phyloP scores from a whole-genome alignment of 768 basidiomycete genomes.

The Hypholoma sublateritium region DNA sequence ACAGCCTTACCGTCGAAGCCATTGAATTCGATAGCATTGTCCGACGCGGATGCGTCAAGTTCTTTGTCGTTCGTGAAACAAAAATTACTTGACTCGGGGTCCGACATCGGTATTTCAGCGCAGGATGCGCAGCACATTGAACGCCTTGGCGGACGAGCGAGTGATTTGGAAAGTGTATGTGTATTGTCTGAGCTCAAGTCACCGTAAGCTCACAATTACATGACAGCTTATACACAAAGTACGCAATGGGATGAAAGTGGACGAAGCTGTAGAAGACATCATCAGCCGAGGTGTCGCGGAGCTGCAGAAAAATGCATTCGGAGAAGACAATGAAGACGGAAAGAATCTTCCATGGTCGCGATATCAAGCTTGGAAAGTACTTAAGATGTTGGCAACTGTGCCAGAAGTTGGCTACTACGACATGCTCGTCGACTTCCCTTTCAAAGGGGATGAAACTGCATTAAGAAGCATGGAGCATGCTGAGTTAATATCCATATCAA shows the following conservation, averaged over 20 bases:
- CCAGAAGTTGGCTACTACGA: constrained; percentile 83
- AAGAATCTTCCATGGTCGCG: constrained; percentile 81
- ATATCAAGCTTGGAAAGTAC: constrained; percentile 85
- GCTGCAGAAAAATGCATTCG: constrained; percentile 88
- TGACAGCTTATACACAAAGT: constrained; percentile 85
- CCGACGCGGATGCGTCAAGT: constrained; percentile 82
- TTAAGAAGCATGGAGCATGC: constrained; percentile 86
- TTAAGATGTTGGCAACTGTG: constrained; percentile 68
- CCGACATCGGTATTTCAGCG: constrained; percentile 51
- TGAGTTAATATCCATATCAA: constrained; percentile 81
- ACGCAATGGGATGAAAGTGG: constrained; percentile 64
- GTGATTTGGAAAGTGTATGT: constrained; percentile 82
- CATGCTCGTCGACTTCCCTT: constrained; percentile 78
- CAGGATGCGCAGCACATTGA: constrained; percentile 61
- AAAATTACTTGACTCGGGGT: constrained; percentile 63
- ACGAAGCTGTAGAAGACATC: constrained; percentile 90
- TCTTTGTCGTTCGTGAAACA: constrained; percentile 80
- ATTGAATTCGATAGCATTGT: constrained; percentile 72
- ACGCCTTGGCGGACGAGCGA: constrained; percentile 86
- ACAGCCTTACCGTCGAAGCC: constrained; percentile 84
- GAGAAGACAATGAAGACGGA: constrained; percentile 88
- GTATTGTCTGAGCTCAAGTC: background rate
- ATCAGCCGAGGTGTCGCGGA: constrained; percentile 77
- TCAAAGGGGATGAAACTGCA: constrained; percentile 86
- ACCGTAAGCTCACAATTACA: background rate